These are phyloP conservation scores for Saccharum officinarum DNA, from an alignment of 176 grass and related monocot species.

Conservation along the genomic window DNA sequence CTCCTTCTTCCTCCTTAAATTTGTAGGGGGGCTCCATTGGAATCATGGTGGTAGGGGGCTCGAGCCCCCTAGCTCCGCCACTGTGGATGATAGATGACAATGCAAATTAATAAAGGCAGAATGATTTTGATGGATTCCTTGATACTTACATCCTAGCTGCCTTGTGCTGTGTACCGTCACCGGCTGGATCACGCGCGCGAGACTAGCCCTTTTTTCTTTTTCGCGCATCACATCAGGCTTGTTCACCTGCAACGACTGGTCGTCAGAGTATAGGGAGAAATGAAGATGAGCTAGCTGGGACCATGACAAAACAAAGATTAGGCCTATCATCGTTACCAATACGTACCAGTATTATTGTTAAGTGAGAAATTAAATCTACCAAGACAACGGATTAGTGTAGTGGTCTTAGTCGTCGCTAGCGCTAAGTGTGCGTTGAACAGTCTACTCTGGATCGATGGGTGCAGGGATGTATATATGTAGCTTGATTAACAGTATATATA, in stretches of 20 bases:
- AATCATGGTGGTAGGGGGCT: too few species aligned
- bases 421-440: background rate
- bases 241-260: background rate
- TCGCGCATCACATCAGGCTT: background rate
- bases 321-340: background rate
- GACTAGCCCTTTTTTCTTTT: background rate
- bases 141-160: background rate
- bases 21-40: too few species aligned
- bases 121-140: slow-evolving; percentile 9
- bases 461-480: too few species aligned
- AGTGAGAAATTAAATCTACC: background rate
- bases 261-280: background rate
- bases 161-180: background rate
- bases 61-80: too few species aligned
- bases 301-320: background rate
- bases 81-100: background rate
- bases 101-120: background rate
- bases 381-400: background rate
- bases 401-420: background rate
- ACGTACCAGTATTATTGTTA: background rate
- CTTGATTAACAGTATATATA: too few species aligned
- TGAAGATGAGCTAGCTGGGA: background rate
- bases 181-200: background rate
- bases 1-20: too few species aligned
- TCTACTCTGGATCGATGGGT: background rate